These are phyloP conservation scores for Nepenthes alata DNA, from an alignment of 179 eudicot genomes.

Conservation along the genomic window DNA sequence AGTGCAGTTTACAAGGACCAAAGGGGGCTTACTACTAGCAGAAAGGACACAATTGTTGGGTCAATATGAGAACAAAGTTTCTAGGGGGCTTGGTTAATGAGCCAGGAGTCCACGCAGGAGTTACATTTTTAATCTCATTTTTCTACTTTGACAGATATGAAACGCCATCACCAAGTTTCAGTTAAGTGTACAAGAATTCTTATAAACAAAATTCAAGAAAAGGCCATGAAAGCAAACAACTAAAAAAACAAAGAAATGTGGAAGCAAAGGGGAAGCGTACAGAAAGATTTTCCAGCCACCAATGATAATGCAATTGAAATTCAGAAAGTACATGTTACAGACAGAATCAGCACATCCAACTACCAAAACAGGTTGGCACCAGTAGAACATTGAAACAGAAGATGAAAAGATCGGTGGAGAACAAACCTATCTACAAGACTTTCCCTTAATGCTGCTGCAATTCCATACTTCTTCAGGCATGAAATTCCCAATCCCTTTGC, in stretches of 20 bases:
- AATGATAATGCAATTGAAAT: not conserved
- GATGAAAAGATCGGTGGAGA: not conserved
- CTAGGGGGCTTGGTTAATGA: too few relatives aligned
- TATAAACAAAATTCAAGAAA: too few relatives aligned
- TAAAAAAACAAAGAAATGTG: not conserved
- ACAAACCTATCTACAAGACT: slow-evolving; percentile 75
- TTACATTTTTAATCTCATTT: too few relatives aligned
- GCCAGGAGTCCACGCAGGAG: too few relatives aligned
- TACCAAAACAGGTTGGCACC: too few relatives aligned
- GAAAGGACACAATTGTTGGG: too few relatives aligned
- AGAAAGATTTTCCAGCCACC: not conserved
- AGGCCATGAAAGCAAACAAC: not conserved
- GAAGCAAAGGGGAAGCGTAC: not conserved
- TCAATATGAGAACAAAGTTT: too few relatives aligned
- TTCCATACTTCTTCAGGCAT: slow-evolving; percentile 70
- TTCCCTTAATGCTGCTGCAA: slow-evolving; percentile 45
- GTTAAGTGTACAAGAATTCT: too few relatives aligned
- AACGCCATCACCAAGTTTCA: too few relatives aligned
- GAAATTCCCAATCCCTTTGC: slow-evolving; percentile 82
- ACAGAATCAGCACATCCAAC: slow-evolving; percentile 1
- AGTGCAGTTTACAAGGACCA: too few relatives aligned
- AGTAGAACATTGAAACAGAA: not conserved
- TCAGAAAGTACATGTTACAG: not conserved
- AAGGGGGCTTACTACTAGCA: too few relatives aligned
- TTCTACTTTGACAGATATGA: too few relatives aligned